A percentile compares a stretch with the other conserved stretches of the same genome.
Conservation (phyloP, 768 basidiomycete genomes). For the Agrocybe chaxingu region DNA sequence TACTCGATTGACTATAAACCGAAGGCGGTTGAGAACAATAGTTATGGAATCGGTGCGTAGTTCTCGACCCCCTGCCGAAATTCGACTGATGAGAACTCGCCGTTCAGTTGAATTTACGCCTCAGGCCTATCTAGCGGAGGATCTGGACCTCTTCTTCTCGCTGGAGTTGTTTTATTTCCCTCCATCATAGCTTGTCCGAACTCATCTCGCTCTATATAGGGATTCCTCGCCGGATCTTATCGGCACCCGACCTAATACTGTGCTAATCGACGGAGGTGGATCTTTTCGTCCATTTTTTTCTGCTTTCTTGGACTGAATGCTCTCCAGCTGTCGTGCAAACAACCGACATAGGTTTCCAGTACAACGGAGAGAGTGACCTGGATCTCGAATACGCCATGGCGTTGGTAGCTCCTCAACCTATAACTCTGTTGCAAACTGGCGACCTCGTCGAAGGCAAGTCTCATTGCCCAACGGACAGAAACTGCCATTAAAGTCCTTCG, state of each 20-base stretch:
- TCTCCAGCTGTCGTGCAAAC: slow-evolving; percentile 41
- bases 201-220: no score
- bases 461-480: neutral
- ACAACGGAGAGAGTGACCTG: slow-evolving; percentile 55
- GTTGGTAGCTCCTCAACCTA: slow-evolving; percentile 34
- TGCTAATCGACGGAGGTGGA: no score
- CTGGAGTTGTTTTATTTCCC: no score
- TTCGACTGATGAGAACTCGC: slow-evolving; percentile 6
- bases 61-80: slow-evolving; percentile 7
- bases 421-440: slow-evolving; percentile 43
- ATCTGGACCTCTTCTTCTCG: slow-evolving; percentile 40
- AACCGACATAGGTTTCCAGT: slow-evolving; percentile 33
- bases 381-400: slow-evolving; percentile 58
- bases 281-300: slow-evolving; percentile 10
- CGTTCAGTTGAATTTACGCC: slow-evolving; percentile 49
- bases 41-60: slow-evolving; percentile 33
- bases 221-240: no score
- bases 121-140: slow-evolving; percentile 38
- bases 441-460: slow-evolving; percentile 35
- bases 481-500: neutral
- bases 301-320: slow-evolving; percentile 21
- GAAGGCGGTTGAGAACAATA: slow-evolving; percentile 30
- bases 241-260: no score
- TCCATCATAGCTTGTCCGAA: no score
- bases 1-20: slow-evolving; percentile 35